Percentiles rank a stretch among this genome's conserved stretches.
Conservation (phyloP, 2,329 filamentous ascomycete genomes). For the Penicillium sp. region DNA sequence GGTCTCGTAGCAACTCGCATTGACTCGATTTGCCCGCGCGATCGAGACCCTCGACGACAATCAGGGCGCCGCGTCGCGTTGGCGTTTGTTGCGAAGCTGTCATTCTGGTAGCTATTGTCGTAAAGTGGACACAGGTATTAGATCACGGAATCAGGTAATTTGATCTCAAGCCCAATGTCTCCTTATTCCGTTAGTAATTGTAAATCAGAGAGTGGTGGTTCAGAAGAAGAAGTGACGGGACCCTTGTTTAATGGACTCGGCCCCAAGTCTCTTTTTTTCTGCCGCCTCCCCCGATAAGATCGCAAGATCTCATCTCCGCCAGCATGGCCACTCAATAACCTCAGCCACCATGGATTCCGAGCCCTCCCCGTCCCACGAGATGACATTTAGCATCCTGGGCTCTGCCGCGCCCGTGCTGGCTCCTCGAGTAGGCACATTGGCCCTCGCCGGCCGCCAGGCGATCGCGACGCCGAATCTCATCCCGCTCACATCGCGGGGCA, state of each 20-base stretch:
- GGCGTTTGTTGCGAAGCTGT: slow-evolving; percentile 22
- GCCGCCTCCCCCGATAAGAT: slow-evolving; percentile 28
- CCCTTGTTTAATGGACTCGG: slow-evolving; percentile 19
- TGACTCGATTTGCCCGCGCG: slow-evolving; percentile 92
- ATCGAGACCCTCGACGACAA: slow-evolving; percentile 88
- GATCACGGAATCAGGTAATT: not conserved
- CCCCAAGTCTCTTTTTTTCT: slow-evolving; percentile 24
- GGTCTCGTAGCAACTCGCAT: slow-evolving; percentile 69
- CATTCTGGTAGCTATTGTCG: slow-evolving; percentile 21
- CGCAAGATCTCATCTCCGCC: slow-evolving; percentile 12
- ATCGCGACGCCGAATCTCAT: slow-evolving; percentile 85
- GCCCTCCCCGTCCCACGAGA: slow-evolving; percentile 36
- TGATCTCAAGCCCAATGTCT: not conserved
- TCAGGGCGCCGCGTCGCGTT: slow-evolving; percentile 68
- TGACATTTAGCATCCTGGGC: slow-evolving; percentile 48
- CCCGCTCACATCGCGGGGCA: slow-evolving; percentile 79
- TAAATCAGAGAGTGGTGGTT: not conserved
- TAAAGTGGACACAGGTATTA: not conserved
- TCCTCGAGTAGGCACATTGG: slow-evolving; percentile 72
- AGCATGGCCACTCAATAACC: slow-evolving; percentile 23
- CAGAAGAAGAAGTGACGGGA: not conserved
- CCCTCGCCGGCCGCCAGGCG: slow-evolving; percentile 65
- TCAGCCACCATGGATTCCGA: slow-evolving; percentile 40
- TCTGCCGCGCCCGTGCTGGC: slow-evolving; percentile 44
- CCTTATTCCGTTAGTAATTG: not conserved